Evolutionary conservation across 2,329 filamentous ascomycete genomes (phyloP), one percentile per base, ranked within the genome.

Genomic region (Fusarium domesticum): DNA sequence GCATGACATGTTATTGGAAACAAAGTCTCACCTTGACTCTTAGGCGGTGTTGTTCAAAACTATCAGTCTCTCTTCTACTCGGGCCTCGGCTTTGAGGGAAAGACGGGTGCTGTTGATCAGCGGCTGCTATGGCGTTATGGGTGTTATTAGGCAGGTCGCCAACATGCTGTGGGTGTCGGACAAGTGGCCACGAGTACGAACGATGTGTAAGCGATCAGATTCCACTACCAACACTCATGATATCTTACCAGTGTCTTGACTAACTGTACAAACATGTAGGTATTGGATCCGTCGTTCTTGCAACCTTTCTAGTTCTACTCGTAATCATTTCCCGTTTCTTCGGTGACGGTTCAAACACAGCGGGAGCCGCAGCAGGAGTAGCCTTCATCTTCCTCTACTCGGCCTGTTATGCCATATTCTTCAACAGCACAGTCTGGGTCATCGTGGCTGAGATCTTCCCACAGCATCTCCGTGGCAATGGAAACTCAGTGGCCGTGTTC

Each of bases 21-120:
- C 15, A 12, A 16, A 6, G 6, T 7, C 30, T 32, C 6, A 32
- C 30, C 14, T 6, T 16, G 6, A 6, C 20, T 23, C 20, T 11
- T 23, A 23, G 20, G 20, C 11, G 20, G 20, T 23, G 20, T 23
- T 23, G 20, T 65, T 17, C 61, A 66, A 38, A 66, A 64, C 47
- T 67, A 60, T 44, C 63, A 67, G 35, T 55, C 46, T 3, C 47
- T 66, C n/a, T 50, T 66, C 28, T 66, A 69, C 36, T 66, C 69
- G 47, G 66, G 71, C 17, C 65, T 77, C 39, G 72, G 70, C 50
- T 72, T 75, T 17, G 70, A 73, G 43, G 73, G 73, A 56, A 69
- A 69, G 47, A 67, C 69, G 6, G n/a, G 67, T 73, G 18, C 63
- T 76, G 4, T 62, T 77, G 14, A 75, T 74, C 18, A 71, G 71